Percentiles rank a stretch among this genome's conserved stretches.
Evolutionary conservation across 768 basidiomycete species (phyloP).

Genomic region (Rossbeevera mucosa): DNA sequence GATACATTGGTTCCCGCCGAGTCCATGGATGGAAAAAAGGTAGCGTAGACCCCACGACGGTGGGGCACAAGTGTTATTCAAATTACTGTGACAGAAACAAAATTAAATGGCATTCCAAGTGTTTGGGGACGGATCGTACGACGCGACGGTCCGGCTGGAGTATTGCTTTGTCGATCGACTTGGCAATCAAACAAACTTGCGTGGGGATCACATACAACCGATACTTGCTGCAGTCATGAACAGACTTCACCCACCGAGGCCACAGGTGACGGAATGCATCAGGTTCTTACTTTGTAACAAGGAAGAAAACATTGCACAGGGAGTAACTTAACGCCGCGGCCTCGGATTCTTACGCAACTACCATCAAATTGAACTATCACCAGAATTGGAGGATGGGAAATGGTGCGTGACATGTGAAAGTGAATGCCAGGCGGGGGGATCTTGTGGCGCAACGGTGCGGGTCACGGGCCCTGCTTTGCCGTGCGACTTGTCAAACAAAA

Average conservation of each 20-base stretch:
- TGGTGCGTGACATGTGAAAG: conserved; percentile 1
- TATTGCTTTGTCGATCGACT: not conserved
- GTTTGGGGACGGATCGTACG: not conserved
- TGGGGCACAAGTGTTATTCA: not conserved
- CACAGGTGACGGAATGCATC: not conserved
- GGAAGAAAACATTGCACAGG: not conserved
- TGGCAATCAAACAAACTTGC: not conserved
- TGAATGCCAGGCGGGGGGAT: not conserved
- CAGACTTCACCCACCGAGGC: not conserved
- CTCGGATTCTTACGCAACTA: not conserved
- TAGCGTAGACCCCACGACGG: conserved; percentile 21
- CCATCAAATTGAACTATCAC: not conserved
- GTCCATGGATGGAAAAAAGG: conserved; percentile 18
- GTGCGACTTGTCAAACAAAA: not conserved
- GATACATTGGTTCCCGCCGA: conserved; percentile 23
- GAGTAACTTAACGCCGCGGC: not conserved
- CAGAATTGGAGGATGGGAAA: not conserved
- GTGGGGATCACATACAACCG: not conserved
- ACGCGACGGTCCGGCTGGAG: not conserved
- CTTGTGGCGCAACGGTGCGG: not conserved
- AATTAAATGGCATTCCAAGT: not conserved
- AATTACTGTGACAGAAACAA: not conserved
- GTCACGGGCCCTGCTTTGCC: not conserved
- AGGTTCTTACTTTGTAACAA: not conserved
- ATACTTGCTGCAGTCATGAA: not conserved